Base-by-base conservation (phyloP, 176 grass and related monocot species). In the Calamus simplicifolius region DNA sequence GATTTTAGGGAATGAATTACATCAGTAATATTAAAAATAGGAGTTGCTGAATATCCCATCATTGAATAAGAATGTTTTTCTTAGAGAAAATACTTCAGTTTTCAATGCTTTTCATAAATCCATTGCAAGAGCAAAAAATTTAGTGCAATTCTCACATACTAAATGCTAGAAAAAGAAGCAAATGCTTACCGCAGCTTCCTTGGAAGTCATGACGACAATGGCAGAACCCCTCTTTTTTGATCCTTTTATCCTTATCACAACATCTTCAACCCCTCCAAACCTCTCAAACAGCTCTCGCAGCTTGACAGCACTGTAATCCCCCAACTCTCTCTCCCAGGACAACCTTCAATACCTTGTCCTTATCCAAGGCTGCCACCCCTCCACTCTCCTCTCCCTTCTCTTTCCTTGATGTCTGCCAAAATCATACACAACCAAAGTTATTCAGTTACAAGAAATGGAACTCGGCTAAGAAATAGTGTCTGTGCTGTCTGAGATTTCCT, bases 221-320 rank as follows among this genome's bases (percentile, higher is more conserved):
- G 93, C 87, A 35, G 93, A 75, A 58, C 84, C 77, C 77, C 54
- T 88, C 53, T 62, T 91, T 66, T 59, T 91, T 17, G 84, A 97
- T 77, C 74, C 82, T 50, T 80, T 97, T 51, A 78, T 75, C 57
- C 75, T 80, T 48, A 85, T 97, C 23, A 97, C 78, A 56, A 91
- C 48, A 61, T 97, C 87, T 79, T 97, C 81, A 15, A 91, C 87
- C 30, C 59, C 38, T 2, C 93, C 93, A 25, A 97, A 88, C 69
- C 75, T 78, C 70, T 80, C 61, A 79, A 97, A 97, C 28, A 97
- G 64, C 48, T 80, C 69, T 51, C 72, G 57, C 55, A 97, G 57
- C 72, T 81, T 91, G 13, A 69, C 76, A 13, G 87, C 80, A 73
- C 51, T 88, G 49, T 91, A 97, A 27, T 66, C 72, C 16, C 85